A percentile compares a stretch with the other conserved stretches of the same genome.
Conservation (phyloP, 73 alveolate species). For the Tetrahymena elliotti region DNA sequence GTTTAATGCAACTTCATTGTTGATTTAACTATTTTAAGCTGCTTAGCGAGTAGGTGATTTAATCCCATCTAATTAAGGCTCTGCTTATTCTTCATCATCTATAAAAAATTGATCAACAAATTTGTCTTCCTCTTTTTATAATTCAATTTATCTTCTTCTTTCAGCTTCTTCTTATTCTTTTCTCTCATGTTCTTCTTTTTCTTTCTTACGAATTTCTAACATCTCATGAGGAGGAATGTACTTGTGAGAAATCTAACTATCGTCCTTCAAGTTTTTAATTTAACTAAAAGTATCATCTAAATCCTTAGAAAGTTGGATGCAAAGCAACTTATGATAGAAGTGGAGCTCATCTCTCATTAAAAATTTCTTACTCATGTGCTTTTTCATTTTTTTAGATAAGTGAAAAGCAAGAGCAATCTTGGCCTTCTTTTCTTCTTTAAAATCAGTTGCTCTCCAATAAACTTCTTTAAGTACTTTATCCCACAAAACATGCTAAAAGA, state of each 20-base stretch:
- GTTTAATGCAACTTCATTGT: not conserved
- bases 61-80: not conserved
- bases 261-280: not conserved
- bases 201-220: not conserved
- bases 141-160: not conserved
- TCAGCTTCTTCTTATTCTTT: not conserved
- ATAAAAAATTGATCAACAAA: not conserved
- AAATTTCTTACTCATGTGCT: not conserved
- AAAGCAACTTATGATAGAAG: not conserved
- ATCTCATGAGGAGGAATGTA: not conserved
- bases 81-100: not conserved
- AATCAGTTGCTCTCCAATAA: constrained; percentile 1
- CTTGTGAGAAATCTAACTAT: not conserved
- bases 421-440: not conserved
- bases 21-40: not conserved
- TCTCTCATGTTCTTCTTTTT: not conserved
- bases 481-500: not conserved
- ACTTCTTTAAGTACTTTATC: not conserved
- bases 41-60: not conserved
- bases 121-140: not conserved
- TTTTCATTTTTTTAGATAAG: not conserved
- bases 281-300: not conserved
- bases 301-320: not conserved
- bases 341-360: not conserved
- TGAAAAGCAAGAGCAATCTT: not conserved